Conservation (phyloP, 2,329 filamentous ascomycete species). For the Colletotrichum sp. region DNA sequence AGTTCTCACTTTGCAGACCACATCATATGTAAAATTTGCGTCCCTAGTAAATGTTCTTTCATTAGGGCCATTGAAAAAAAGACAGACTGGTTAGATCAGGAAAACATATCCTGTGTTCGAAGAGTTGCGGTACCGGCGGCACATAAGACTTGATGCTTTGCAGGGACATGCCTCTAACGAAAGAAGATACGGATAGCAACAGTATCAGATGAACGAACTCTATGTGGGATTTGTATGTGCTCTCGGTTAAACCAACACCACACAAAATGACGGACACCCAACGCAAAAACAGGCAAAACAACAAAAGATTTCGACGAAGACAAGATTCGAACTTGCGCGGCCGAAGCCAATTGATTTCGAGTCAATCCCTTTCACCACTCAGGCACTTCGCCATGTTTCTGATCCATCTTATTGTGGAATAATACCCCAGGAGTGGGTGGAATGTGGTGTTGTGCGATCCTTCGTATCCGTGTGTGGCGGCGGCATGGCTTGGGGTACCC, state of each 20-base stretch:
- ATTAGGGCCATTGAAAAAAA: too few relatives aligned
- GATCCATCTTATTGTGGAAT: background rate
- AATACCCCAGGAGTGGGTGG: background rate
- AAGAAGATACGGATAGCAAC: background rate
- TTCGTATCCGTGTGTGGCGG: background rate
- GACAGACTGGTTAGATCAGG: background rate
- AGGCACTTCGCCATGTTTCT: background rate
- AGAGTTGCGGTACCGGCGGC: background rate
- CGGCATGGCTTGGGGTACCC: too few relatives aligned
- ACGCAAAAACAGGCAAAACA: background rate
- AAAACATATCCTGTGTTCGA: background rate
- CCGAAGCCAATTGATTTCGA: conserved; percentile 18
- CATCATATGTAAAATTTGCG: too few relatives aligned
- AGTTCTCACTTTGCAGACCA: too few relatives aligned
- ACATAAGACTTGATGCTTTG: background rate
- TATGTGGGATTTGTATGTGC: fast-evolving
- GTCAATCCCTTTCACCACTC: conserved; percentile 11
- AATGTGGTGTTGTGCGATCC: background rate
- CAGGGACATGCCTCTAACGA: background rate
- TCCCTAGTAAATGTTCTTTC: too few relatives aligned
- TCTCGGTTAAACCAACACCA: background rate
- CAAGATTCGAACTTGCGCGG: conserved; percentile 18
- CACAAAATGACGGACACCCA: background rate
- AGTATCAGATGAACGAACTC: background rate
- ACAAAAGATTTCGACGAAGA: background rate